Evolutionary conservation across 2,329 filamentous ascomycete species (phyloP), one percentile per base, ranked within the genome.

Genomic region (Trichoderma sp.): DNA sequence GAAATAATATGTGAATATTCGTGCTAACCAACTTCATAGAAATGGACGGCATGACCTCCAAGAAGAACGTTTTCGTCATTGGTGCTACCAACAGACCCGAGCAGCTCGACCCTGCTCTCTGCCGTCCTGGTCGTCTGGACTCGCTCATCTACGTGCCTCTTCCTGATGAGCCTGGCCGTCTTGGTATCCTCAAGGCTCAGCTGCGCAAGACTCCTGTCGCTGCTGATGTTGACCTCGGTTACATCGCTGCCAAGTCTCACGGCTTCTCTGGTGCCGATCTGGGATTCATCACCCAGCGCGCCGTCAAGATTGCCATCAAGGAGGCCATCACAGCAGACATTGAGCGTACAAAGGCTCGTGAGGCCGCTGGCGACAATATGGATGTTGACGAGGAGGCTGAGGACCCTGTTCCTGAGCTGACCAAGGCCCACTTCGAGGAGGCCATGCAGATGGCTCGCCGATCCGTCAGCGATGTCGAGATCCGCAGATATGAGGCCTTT

Each of bases 21-120:
- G 71, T 72, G 77, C 86, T 90, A 83, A 89, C 77, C 58, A 11
- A 61, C 34, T 12, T 23, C 17, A 34, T 74, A 92, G 94, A 98
- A 90, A 98, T 98, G 95, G 95, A 98, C 77, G 95, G 95, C 79
- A 98, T 98, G 95, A 98, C 95, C 59, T 98, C 95, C 50, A 99
- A 99, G 93, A 99, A 99, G 93, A 99, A 99, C 82, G 96, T 99
- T 75, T 99, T 99, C 85, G 96, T 99, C 76, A 99, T 99, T 78
- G 96, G 96, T 82, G 96, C 96, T 59, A 99, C 96, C 84, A 99
- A 99, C 88, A 90, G 96, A 86, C 96, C 96, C 57, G 96, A 99
- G 87, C 96, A 98, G 87, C 93, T 99, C 73, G 96, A 99, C 83
- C 96, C 96, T 81, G 96, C 96, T 77, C 89, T 99, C 78, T 98